phyloP scores from a whole-genome alignment of 2,329 filamentous ascomycete genomes.

The Colletotrichum filicis region DNA sequence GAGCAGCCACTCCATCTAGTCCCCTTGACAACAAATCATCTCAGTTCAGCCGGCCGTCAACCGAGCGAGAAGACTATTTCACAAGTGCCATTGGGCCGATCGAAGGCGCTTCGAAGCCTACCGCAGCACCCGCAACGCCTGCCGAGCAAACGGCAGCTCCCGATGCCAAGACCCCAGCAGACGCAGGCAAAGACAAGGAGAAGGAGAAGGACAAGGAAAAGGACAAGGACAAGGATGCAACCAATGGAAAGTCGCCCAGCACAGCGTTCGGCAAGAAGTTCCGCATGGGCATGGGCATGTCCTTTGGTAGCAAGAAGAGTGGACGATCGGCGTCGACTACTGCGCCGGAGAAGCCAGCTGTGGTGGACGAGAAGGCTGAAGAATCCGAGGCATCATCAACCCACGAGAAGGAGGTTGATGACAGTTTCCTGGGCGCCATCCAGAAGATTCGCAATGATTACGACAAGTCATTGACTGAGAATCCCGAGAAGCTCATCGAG shows the following conservation, averaged over 20 bases:
- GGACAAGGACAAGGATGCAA: slow-evolving; percentile 55
- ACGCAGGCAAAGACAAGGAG: slow-evolving; percentile 57
- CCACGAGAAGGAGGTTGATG: slow-evolving; percentile 79
- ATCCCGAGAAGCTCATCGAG: slow-evolving; percentile 65
- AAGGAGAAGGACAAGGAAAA: slow-evolving; percentile 52
- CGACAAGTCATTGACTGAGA: slow-evolving; percentile 71
- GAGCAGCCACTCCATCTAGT: slow-evolving; percentile 52
- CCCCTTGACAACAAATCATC: slow-evolving; percentile 66
- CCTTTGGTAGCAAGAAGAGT: slow-evolving; percentile 87
- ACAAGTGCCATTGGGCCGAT: slow-evolving; percentile 67
- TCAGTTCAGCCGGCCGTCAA: slow-evolving; percentile 69
- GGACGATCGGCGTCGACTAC: slow-evolving; percentile 74
- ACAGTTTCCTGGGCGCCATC: slow-evolving; percentile 78
- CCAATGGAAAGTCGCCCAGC: slow-evolving; percentile 66
- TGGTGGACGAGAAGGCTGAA: slow-evolving; percentile 81
- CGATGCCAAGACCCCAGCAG: slow-evolving; percentile 35
- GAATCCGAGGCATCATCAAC: slow-evolving; percentile 72
- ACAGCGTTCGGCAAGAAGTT: slow-evolving; percentile 87
- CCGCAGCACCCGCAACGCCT: slow-evolving; percentile 57
- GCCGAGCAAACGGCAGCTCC: slow-evolving; percentile 62
- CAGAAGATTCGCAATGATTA: slow-evolving; percentile 80
- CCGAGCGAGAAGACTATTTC: slow-evolving; percentile 82
- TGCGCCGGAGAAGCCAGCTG: slow-evolving; percentile 76
- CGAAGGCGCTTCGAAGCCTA: slow-evolving; percentile 57
- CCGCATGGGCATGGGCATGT: slow-evolving; percentile 71